phyloP scores from a whole-genome alignment of 768 basidiomycete species.

The Suillus brevipes region DNA sequence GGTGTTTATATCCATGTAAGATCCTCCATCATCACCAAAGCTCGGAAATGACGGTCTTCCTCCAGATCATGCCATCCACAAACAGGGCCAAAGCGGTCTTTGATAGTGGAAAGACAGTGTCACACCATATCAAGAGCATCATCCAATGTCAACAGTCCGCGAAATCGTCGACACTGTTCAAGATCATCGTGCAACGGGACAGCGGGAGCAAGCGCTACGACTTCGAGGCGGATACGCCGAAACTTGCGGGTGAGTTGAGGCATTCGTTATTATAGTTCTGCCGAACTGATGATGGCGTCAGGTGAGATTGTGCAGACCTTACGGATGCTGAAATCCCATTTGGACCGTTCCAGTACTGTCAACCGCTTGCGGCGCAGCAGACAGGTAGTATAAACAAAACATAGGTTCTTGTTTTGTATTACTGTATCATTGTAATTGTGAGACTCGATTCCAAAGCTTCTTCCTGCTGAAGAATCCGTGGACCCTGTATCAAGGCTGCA shows the following conservation, averaged over 20 bases:
- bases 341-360: slow-evolving; percentile 66
- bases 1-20: slow-evolving; percentile 89
- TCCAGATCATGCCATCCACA: slow-evolving; percentile 84
- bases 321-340: slow-evolving; percentile 57
- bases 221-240: slow-evolving; percentile 90
- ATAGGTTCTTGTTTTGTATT: background rate
- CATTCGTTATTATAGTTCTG: background rate
- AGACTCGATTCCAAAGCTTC: background rate
- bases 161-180: slow-evolving; percentile 82
- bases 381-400: slow-evolving; percentile 43
- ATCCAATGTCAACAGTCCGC: slow-evolving; percentile 80
- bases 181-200: slow-evolving; percentile 78
- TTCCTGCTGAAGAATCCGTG: background rate
- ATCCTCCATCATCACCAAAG: slow-evolving; percentile 4
- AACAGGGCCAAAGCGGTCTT: slow-evolving; percentile 80
- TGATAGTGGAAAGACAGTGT: slow-evolving; percentile 87
- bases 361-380: slow-evolving; percentile 64
- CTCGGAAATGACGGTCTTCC: slow-evolving; percentile 8
- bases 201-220: slow-evolving; percentile 89
- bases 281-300: slow-evolving; percentile 26
- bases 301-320: slow-evolving; percentile 80
- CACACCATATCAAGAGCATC: slow-evolving; percentile 89
- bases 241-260: slow-evolving; percentile 62
- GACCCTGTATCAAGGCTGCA: too few relatives aligned
- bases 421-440: background rate